Evolutionary conservation across 495 filamentous ascomycete species (phyloP).

Genomic region (Daldinia concentrica): DNA sequence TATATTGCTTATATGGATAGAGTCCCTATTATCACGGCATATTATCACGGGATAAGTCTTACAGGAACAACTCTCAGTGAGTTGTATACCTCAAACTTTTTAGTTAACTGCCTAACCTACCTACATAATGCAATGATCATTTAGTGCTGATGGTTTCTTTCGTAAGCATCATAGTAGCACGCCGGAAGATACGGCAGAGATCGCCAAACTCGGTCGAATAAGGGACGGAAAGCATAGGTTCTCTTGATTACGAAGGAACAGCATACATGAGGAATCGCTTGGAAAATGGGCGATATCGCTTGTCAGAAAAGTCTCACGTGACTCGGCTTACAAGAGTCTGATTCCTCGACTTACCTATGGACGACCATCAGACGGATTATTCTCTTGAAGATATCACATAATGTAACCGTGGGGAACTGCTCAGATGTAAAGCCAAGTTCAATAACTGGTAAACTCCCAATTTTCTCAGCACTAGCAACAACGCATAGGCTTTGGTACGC

Average conservation of each 20-base stretch:
- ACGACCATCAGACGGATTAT: not conserved
- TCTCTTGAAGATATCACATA: not conserved
- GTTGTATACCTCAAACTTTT: not conserved
- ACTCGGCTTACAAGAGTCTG: not conserved
- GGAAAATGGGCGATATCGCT: not conserved
- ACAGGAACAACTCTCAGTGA: not conserved
- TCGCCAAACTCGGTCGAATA: not conserved
- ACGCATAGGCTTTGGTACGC: not conserved
- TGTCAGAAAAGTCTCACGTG: not conserved
- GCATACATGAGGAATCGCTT: not conserved
- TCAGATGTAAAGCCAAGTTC: not conserved
- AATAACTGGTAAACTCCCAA: not conserved
- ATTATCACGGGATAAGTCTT: not conserved
- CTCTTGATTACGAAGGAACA: not conserved
- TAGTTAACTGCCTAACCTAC: too few species aligned
- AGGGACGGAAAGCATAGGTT: not conserved
- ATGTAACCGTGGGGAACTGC: not conserved
- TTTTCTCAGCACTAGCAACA: not conserved
- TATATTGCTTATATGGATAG: not conserved
- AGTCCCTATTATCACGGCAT: not conserved
- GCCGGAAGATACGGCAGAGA: not conserved
- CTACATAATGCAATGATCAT: not conserved
- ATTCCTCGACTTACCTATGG: not conserved
- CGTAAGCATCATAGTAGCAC: not conserved
- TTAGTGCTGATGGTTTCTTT: conserved; percentile 1